Percentiles rank a stretch among this genome's conserved stretches.
Evolutionary conservation across 345 rosid species (phyloP).

Genomic region (Eucalyptus tenuipes): DNA sequence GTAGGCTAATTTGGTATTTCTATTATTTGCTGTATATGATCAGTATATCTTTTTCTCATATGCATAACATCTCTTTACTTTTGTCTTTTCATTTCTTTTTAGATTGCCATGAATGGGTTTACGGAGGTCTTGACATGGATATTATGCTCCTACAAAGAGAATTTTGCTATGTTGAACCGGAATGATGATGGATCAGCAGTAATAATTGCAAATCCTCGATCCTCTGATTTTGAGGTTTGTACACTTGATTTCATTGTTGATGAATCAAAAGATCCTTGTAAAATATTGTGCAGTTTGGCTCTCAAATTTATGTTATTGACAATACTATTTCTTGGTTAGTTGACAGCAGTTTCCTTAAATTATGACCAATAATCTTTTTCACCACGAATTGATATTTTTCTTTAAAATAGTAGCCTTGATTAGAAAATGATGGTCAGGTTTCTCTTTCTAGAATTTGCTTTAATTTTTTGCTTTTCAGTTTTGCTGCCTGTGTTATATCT

Average conservation of each 20-base stretch:
- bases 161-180: conserved; percentile 55
- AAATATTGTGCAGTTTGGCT: background rate
- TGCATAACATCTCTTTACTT: background rate
- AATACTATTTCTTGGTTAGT: background rate
- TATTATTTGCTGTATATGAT: background rate
- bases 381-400: background rate
- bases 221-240: conserved; percentile 89
- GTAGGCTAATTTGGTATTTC: conserved; percentile 6
- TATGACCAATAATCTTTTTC: background rate
- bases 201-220: conserved; percentile 68
- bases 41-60: background rate
- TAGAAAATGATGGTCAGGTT: background rate
- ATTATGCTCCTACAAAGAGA: conserved; percentile 64
- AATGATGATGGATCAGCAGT: conserved; percentile 52
- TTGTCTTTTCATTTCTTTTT: background rate
- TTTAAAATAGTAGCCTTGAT: background rate
- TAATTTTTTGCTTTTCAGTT: background rate
- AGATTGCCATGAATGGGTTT: conserved; percentile 78
- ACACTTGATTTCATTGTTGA: background rate
- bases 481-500: background rate
- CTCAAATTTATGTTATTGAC: background rate
- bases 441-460: background rate
- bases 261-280: background rate
- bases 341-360: background rate
- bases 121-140: conserved; percentile 78